These are phyloP conservation scores for Bocquillonia castaneifolia DNA, from an alignment of 441 rosid genomes.

Conservation along the genomic window DNA sequence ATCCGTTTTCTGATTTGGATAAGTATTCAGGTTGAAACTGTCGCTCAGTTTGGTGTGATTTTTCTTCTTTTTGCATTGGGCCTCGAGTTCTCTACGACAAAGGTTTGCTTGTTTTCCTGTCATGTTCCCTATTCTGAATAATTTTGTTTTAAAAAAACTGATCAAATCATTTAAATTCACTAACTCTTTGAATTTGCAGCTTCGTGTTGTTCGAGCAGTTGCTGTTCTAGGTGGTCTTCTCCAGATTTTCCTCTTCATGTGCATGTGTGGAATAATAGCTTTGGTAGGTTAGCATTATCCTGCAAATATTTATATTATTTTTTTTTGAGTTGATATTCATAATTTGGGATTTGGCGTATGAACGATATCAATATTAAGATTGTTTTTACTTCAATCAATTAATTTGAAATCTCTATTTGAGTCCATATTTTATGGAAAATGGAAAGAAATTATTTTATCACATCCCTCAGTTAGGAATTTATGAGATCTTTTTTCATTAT, in stretches of 20 bases:
- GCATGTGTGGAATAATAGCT: constrained; percentile 81
- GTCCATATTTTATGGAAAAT: not conserved
- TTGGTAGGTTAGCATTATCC: constrained; percentile 45
- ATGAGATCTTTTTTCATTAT: not conserved
- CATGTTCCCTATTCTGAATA: constrained; percentile 10
- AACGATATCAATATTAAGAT: not conserved
- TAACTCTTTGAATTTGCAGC: constrained; percentile 47
- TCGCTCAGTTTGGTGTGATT: constrained; percentile 95
- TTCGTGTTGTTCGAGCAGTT: constrained; percentile 93
- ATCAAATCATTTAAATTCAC: constrained; percentile 7
- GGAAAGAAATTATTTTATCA: not conserved
- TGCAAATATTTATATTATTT: not conserved
- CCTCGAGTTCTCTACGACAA: constrained; percentile 78
- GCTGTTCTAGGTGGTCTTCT: constrained; percentile 95
- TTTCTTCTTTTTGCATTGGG: constrained; percentile 97
- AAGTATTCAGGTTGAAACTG: constrained; percentile 79
- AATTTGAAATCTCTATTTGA: not conserved
- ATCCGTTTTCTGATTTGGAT: constrained; percentile 9
- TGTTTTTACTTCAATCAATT: not conserved
- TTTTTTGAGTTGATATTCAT: not conserved
- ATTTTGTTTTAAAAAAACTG: constrained; percentile 12
- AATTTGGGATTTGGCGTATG: not conserved
- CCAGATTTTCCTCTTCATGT: constrained; percentile 88
- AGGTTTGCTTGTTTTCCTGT: constrained; percentile 48
- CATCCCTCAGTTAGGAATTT: not conserved